Percentiles rank a stretch among this genome's conserved stretches.
Evolutionary conservation across 176 grass and related monocot species (phyloP).

Genomic region (Saccharum officinarum): DNA sequence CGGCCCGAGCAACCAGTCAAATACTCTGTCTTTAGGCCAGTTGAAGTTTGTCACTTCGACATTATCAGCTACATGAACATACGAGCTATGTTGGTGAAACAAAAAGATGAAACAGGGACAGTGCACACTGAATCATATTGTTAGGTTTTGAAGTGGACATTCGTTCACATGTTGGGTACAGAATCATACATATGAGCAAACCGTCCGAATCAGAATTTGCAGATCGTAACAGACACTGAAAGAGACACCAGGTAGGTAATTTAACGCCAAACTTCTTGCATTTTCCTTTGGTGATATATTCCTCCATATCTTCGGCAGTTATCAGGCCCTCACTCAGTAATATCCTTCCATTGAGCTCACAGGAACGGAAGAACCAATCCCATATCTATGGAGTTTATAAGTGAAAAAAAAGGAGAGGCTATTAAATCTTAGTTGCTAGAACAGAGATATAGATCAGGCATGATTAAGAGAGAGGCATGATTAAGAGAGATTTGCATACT

Average conservation of each 20-base stretch:
- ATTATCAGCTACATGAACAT: conserved; percentile 60
- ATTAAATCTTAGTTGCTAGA: background rate
- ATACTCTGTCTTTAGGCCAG: conserved; percentile 77
- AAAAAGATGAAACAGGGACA: background rate
- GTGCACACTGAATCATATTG: background rate
- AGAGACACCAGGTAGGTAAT: conserved; percentile 78
- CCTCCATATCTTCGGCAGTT: conserved; percentile 60
- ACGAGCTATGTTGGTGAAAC: background rate
- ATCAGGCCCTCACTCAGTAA: conserved; percentile 74
- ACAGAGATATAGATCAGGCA: background rate
- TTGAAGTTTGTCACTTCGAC: conserved; percentile 78
- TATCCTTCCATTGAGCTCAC: conserved; percentile 84
- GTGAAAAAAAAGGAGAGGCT: background rate
- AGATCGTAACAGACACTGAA: conserved; percentile 81
- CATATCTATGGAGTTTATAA: conserved; percentile 55
- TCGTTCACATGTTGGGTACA: background rate
- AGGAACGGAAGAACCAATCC: conserved; percentile 98
- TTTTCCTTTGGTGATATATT: conserved; percentile 66
- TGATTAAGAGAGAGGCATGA: too few species aligned
- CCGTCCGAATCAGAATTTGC: conserved; percentile 56
- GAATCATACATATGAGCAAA: conserved; percentile 75
- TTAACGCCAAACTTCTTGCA: conserved; percentile 71
- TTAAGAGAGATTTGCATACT: conserved; percentile 38
- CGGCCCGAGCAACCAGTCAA: conserved; percentile 81
- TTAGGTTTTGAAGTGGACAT: background rate